A percentile compares a stretch with the other conserved stretches of the same genome.
Conservation (phyloP, 192 early-diverging fungal species). For the Thoreauomyces humboldtii region DNA sequence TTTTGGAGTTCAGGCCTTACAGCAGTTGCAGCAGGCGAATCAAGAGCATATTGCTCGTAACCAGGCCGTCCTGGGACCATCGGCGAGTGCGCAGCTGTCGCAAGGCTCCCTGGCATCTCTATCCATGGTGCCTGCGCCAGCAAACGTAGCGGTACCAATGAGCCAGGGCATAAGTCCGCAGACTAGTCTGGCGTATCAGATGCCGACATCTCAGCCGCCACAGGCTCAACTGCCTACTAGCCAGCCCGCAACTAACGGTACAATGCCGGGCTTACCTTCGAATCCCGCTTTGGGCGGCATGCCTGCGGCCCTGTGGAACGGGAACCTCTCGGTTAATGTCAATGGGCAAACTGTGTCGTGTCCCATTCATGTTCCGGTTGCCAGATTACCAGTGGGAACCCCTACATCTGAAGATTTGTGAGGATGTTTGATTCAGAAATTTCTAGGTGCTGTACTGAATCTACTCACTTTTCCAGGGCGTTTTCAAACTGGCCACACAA, state of each 20-base stretch:
- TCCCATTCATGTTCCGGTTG: background rate
- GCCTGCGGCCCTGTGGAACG: background rate
- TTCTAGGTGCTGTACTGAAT: too few species aligned
- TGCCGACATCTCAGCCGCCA: too few species aligned
- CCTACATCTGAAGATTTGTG: background rate
- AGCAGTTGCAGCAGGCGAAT: conserved; percentile 18
- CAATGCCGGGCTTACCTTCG: too few species aligned
- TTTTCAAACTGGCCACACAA: conserved; percentile 1
- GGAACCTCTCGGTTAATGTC: background rate
- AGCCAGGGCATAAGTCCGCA: too few species aligned
- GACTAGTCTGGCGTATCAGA: too few species aligned
- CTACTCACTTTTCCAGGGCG: background rate
- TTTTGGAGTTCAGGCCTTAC: conserved; percentile 20
- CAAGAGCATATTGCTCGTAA: conserved; percentile 21
- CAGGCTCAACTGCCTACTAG: too few species aligned
- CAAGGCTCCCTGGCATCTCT: too few species aligned
- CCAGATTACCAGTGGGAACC: background rate
- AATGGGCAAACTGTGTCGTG: background rate
- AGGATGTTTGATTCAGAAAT: too few species aligned
- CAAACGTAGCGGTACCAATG: too few species aligned
- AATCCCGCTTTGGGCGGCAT: too few species aligned
- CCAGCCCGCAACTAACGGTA: too few species aligned
- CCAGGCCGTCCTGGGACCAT: conserved; percentile 17
- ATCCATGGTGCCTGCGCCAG: too few species aligned
- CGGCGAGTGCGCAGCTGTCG: background rate